phyloP scores from a whole-genome alignment of 305 asterid species.

The Euphrasia arctica region DNA sequence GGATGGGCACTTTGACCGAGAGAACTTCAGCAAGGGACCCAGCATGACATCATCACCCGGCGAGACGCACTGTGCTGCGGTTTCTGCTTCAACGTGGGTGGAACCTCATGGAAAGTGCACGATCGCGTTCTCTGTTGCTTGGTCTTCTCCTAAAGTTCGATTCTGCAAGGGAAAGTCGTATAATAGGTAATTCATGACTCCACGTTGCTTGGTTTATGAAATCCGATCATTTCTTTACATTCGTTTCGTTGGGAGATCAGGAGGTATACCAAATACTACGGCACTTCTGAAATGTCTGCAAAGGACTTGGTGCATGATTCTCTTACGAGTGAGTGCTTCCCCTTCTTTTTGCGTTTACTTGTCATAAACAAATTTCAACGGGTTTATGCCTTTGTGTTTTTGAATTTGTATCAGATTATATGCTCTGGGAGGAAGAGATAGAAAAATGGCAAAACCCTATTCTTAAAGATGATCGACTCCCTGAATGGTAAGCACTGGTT shows the following conservation, averaged over 20 bases:
- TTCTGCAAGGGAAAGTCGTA: conserved; percentile 72
- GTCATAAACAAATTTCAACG: conserved; percentile 12
- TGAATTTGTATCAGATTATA: conserved; percentile 57
- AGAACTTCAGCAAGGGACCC: conserved; percentile 67
- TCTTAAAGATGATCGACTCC: conserved; percentile 74
- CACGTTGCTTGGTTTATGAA: conserved; percentile 7
- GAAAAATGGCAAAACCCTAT: conserved; percentile 98
- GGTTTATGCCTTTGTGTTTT: neutral
- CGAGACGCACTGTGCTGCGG: conserved; percentile 95
- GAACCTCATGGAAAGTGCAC: conserved; percentile 98
- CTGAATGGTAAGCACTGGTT: conserved; percentile 74
- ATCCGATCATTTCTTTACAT: conserved; percentile 6
- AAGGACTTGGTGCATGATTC: conserved; percentile 90
- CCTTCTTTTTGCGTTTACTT: conserved; percentile 10
- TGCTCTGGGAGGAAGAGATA: conserved; percentile 97
- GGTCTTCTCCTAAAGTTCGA: conserved; percentile 97
- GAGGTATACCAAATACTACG: conserved; percentile 97
- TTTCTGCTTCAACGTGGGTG: conserved; percentile 98
- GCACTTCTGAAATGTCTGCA: conserved; percentile 87
- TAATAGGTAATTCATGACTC: conserved; percentile 46
- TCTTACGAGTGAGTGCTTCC: conserved; percentile 71
- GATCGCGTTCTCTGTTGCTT: conserved; percentile 83
- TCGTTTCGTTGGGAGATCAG: conserved; percentile 42
- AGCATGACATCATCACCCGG: conserved; percentile 93
- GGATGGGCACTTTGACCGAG: conserved; percentile 96